Base-by-base conservation (phyloP, 495 filamentous ascomycete species). In the Daldinia decipiens region DNA sequence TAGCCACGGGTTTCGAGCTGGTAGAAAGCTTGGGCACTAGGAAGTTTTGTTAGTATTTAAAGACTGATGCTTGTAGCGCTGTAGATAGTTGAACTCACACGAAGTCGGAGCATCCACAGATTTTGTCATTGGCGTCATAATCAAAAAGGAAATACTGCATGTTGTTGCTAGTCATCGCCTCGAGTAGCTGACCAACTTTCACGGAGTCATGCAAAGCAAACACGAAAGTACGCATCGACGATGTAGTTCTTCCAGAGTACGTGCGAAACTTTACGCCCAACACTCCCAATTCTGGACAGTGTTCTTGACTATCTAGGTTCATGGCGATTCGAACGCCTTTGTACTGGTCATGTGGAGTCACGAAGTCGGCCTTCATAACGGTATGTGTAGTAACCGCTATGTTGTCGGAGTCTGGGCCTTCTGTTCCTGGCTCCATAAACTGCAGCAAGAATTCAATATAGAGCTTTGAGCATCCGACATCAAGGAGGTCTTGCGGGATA, bases 101-200 rank as follows among this genome's bases (percentile, higher is more conserved):
- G 11, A 64, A 64, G 19, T 64, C 61, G 2, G 38, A 27, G 17
- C 17, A 34, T 12, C 61, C 61, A 26, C n/a, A 29, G 8, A 24
- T 0, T 0, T 11, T 13, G 21, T 13, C 38, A 8, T 61, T 8
- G 5, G 0, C 2, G 7, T 53, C 6, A 17, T 29, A 29, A 0
- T 7, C 12, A 9, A 53, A 53, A 1, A 2, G 1, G 43, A 47
- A 47, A 5, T 31, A 3, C 50, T 53, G 4, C 12, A 53, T 24
- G 3, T 12, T n/a, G 7, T 31, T 2, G 13, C 27, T 31, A 1
- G 15, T 17, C 0, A 53, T 29, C 13, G 50, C n/a, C 2, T 31
- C 27, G 24, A 53, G 7, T 1, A 53, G 31, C 11, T 53, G 24
- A 2, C 15, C 50, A 31, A 53, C 4, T 15, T 5, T 53, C 24